These are phyloP conservation scores for Ascochyta fabae DNA, from an alignment of 2,329 filamentous ascomycete species.

Conservation along the genomic window DNA sequence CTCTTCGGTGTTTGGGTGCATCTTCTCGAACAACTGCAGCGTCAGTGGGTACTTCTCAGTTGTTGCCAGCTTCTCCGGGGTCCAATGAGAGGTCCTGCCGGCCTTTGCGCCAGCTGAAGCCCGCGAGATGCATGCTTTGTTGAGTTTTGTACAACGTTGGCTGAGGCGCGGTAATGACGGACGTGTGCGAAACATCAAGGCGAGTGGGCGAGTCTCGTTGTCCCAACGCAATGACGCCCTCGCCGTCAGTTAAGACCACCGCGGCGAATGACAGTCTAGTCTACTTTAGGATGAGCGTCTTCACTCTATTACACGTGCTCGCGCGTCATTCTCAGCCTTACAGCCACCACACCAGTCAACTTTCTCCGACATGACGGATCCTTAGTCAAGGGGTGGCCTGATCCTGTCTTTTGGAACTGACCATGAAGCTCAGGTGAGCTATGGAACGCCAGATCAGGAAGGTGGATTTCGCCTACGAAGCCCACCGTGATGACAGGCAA, in stretches of 20 bases:
- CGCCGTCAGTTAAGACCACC: not conserved
- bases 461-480: conserved; percentile 3
- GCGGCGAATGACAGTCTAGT: conserved; percentile 5
- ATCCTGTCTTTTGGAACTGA: not conserved
- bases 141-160: not conserved
- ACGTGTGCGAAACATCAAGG: conserved; percentile 29
- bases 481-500: not conserved
- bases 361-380: not conserved
- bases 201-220: conserved; percentile 1
- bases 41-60: conserved; percentile 25
- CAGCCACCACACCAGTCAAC: not conserved
- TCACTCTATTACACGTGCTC: not conserved
- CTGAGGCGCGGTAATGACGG: conserved; percentile 14
- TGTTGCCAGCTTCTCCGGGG: conserved; percentile 21
- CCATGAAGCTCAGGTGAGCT: not conserved
- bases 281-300: not conserved
- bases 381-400: not conserved
- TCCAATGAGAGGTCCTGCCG: conserved; percentile 15
- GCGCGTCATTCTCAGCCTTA: not conserved
- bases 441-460: conserved; percentile 1
- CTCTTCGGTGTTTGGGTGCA: conserved; percentile 13
- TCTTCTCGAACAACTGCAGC: conserved; percentile 11
- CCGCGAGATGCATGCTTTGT: not conserved
- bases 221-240: not conserved
- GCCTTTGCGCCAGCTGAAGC: not conserved